Evolutionary conservation across 129 eudicot genomes (phyloP).

Genomic region (Cynara cardunculus): DNA sequence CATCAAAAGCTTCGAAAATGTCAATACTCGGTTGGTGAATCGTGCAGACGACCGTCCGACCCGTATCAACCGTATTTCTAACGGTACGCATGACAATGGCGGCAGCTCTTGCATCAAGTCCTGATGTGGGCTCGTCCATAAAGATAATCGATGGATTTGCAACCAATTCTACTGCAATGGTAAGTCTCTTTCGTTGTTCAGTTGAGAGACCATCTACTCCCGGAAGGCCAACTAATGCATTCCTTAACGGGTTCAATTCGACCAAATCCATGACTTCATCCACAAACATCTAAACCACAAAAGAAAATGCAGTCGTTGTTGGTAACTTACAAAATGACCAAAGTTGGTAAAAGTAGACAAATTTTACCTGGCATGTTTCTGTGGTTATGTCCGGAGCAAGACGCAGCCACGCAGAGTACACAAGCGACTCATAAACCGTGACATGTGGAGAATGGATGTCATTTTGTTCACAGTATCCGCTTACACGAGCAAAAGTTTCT

Average conservation of each 20-base stretch:
- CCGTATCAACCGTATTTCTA: constrained; percentile 52
- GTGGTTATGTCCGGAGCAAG: constrained; percentile 44
- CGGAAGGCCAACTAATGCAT: constrained; percentile 56
- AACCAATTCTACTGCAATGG: constrained; percentile 59
- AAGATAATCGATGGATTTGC: constrained; percentile 63
- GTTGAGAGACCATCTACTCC: constrained; percentile 63
- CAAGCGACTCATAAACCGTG: constrained; percentile 51
- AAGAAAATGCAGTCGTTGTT: not conserved
- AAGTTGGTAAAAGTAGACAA: not conserved
- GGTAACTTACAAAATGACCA: not conserved
- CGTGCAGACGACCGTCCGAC: constrained; percentile 64
- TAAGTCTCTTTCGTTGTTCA: constrained; percentile 58
- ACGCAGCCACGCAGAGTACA: constrained; percentile 61
- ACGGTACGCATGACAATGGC: constrained; percentile 61
- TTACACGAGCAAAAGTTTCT: constrained; percentile 50
- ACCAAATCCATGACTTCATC: constrained; percentile 57
- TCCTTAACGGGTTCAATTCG: constrained; percentile 37
- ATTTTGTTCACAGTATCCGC: constrained; percentile 51
- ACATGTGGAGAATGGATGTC: constrained; percentile 44
- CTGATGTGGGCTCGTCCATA: constrained; percentile 72
- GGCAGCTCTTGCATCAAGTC: constrained; percentile 68
- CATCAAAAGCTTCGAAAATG: constrained; percentile 63
- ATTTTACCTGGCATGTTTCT: constrained; percentile 34
- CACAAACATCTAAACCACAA: constrained; percentile 46
- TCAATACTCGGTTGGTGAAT: constrained; percentile 67